Percentiles rank a stretch among this genome's conserved stretches.
These are phyloP conservation scores for Pulveroboletus ravenelii DNA, from an alignment of 768 basidiomycete species.

Conservation along the genomic window DNA sequence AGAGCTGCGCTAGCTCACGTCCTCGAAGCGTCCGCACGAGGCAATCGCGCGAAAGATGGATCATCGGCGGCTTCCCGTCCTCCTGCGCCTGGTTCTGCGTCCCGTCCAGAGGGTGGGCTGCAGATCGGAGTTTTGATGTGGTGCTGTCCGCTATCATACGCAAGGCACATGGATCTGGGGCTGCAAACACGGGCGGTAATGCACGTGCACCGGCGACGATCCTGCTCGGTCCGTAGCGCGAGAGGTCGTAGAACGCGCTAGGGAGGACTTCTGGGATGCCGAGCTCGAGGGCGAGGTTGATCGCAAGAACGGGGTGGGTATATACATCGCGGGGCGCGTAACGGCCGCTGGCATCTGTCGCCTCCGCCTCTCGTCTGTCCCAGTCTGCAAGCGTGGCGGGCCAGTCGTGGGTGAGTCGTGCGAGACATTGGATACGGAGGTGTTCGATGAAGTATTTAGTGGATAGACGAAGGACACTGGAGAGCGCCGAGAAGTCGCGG, in stretches of 20 bases:
- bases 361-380: constrained; percentile 60
- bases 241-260: constrained; percentile 69
- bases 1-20: constrained; percentile 60
- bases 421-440: constrained; percentile 56
- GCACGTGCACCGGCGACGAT: constrained; percentile 51
- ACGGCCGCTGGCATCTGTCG: constrained; percentile 45
- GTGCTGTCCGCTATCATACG: background rate
- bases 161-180: constrained; percentile 16
- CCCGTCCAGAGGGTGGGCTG: background rate
- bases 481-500: constrained; percentile 53
- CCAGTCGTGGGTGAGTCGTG: constrained; percentile 60
- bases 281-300: constrained; percentile 66
- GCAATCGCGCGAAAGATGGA: constrained; percentile 36
- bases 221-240: constrained; percentile 67
- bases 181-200: constrained; percentile 29
- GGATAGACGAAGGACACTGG: constrained; percentile 65
- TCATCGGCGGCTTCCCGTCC: constrained; percentile 7
- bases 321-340: constrained; percentile 57
- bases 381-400: constrained; percentile 62
- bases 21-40: constrained; percentile 51
- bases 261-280: constrained; percentile 54
- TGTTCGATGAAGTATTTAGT: constrained; percentile 73
- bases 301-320: constrained; percentile 65
- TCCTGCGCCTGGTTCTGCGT: background rate
- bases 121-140: background rate